These are phyloP conservation scores for Cylindrodendrum hubeiense DNA, from an alignment of 2,329 filamentous ascomycete genomes.

Conservation along the genomic window DNA sequence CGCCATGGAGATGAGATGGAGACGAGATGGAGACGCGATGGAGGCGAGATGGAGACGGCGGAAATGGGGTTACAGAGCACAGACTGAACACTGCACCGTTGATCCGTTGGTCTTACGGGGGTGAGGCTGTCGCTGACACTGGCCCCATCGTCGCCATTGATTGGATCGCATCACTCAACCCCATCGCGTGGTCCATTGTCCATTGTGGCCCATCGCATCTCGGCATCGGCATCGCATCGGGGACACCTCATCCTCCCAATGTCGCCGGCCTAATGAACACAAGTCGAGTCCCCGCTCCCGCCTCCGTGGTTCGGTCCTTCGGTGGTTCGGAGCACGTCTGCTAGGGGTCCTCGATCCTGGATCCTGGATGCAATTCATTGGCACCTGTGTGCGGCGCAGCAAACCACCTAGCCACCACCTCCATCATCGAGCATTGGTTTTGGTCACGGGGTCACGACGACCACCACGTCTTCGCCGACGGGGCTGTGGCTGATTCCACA, in stretches of 20 bases:
- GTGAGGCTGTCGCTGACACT: conserved; percentile 13
- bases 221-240: conserved; percentile 16
- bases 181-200: not conserved
- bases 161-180: conserved; percentile 9
- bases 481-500: conserved; percentile 17
- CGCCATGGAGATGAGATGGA: conserved; percentile 6
- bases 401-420: conserved; percentile 14
- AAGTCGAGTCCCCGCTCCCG: conserved; percentile 7
- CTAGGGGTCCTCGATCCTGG: conserved; percentile 2
- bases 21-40: not conserved
- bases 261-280: conserved; percentile 8
- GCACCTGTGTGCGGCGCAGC: conserved; percentile 17
- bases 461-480: not conserved
- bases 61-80: not conserved
- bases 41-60: conserved; percentile 10
- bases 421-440: conserved; percentile 5
- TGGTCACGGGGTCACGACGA: conserved; percentile 12
- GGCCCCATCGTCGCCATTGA: not conserved
- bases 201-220: conserved; percentile 16
- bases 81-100: not conserved
- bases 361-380: conserved; percentile 3
- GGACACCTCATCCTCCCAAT: conserved; percentile 1
- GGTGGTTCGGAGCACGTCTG: conserved; percentile 4
- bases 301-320: conserved; percentile 18
- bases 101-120: conserved; percentile 12